Evolutionary conservation across 352 stramenopile species (phyloP).

Genomic region (Albugo candida): DNA sequence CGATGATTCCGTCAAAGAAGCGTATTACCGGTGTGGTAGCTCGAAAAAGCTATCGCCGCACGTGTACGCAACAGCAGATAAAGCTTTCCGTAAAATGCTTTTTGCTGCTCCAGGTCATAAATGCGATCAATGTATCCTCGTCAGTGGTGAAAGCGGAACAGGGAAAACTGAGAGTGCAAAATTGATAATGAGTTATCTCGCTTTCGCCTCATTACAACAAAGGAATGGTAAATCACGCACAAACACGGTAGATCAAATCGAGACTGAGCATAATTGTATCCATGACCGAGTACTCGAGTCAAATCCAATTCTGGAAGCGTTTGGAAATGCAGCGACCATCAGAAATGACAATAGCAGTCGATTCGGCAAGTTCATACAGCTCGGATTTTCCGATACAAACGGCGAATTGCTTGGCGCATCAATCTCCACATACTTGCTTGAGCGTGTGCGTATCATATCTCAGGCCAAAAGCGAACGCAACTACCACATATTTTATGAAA

Average conservation of each 20-base stretch:
- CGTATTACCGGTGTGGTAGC: slow-evolving; percentile 36
- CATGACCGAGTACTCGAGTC: slow-evolving; percentile 84
- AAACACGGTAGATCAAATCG: neutral
- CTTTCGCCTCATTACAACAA: slow-evolving; percentile 53
- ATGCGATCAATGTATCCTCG: slow-evolving; percentile 86
- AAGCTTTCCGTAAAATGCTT: slow-evolving; percentile 75
- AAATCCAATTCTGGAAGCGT: slow-evolving; percentile 91
- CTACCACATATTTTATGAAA: slow-evolving; percentile 98
- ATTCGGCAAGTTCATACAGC: slow-evolving; percentile 95
- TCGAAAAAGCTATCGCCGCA: slow-evolving; percentile 52
- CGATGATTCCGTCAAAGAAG: slow-evolving; percentile 37
- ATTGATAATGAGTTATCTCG: slow-evolving; percentile 93
- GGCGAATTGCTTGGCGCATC: slow-evolving; percentile 65
- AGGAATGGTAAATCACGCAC: slow-evolving; percentile 4
- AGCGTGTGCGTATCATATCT: slow-evolving; percentile 88
- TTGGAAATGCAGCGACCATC: slow-evolving; percentile 90
- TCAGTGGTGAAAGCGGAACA: slow-evolving; percentile 88
- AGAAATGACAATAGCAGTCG: slow-evolving; percentile 93
- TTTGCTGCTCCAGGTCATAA: slow-evolving; percentile 20
- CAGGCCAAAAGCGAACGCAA: slow-evolving; percentile 89
- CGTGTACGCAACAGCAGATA: slow-evolving; percentile 70
- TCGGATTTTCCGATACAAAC: slow-evolving; percentile 51
- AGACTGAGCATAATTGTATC: slow-evolving; percentile 25
- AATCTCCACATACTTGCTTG: slow-evolving; percentile 88
- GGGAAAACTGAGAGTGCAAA: slow-evolving; percentile 96